Conservation (phyloP, 371 early-diverging fungal species). For the Vittaforma corneae region DNA sequence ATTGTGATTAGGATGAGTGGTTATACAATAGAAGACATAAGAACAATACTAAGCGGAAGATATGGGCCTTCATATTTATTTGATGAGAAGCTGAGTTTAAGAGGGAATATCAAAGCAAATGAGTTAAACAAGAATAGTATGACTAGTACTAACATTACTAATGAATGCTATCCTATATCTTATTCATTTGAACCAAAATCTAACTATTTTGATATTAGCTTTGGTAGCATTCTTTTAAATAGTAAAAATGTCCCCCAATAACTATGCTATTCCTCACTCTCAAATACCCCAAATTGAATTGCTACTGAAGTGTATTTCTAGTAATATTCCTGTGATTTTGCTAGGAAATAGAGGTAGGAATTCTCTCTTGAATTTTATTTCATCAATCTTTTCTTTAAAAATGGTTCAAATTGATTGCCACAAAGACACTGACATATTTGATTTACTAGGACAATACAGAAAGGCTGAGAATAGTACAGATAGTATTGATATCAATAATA, state of each 20-base stretch:
- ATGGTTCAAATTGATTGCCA: slow-evolving; percentile 33
- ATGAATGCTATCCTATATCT: too few relatives aligned
- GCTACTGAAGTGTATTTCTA: slow-evolving; percentile 27
- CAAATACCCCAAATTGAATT: slow-evolving; percentile 40
- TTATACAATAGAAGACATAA: slow-evolving; percentile 43
- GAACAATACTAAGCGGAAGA: slow-evolving; percentile 34
- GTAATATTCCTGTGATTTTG: slow-evolving; percentile 47
- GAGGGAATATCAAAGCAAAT: slow-evolving; percentile 40
- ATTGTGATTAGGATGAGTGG: slow-evolving; percentile 75
- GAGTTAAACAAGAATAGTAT: not conserved
- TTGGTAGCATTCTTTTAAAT: not conserved
- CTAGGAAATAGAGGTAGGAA: slow-evolving; percentile 27
- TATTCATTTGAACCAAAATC: not conserved
- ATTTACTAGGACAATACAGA: slow-evolving; percentile 51
- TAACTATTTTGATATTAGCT: not conserved
- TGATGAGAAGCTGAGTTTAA: slow-evolving; percentile 14
- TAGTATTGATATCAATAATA: not conserved
- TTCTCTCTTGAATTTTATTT: slow-evolving; percentile 28
- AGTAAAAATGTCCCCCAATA: not conserved
- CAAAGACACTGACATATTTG: slow-evolving; percentile 49
- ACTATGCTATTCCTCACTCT: slow-evolving; percentile 45
- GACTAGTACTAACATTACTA: not conserved
- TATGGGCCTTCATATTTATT: slow-evolving; percentile 9
- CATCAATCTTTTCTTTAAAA: slow-evolving; percentile 20
- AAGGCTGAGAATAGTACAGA: slow-evolving; percentile 22